Conservation (phyloP, 495 filamentous ascomycete genomes). For the Friedmanniomyces endolithicus region DNA sequence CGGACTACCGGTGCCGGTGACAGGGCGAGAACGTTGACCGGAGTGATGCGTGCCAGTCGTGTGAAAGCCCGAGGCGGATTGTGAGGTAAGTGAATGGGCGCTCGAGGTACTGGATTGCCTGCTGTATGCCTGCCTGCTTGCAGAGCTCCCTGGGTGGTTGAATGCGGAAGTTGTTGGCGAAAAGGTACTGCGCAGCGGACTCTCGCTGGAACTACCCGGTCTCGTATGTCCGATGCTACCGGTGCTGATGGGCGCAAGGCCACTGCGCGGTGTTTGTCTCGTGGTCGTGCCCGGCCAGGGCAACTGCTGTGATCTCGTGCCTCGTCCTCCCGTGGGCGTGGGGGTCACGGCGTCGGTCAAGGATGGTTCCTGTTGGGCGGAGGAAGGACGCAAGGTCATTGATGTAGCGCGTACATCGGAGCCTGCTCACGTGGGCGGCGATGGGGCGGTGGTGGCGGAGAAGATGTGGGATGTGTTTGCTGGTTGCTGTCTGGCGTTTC, state of each 20-base stretch:
- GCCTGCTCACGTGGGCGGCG: not conserved
- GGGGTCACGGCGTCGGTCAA: constrained; percentile 1
- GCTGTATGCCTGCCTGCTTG: constrained; percentile 35
- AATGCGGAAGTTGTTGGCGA: constrained; percentile 41
- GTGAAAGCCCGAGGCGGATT: constrained; percentile 41
- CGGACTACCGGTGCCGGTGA: constrained; percentile 48
- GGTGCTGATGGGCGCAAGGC: constrained; percentile 51
- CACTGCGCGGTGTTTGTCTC: constrained; percentile 44
- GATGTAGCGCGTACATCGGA: constrained; percentile 15
- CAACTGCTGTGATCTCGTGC: constrained; percentile 45
- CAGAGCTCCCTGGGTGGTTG: constrained; percentile 41
- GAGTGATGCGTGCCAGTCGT: constrained; percentile 42
- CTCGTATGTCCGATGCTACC: constrained; percentile 27
- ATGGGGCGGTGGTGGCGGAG: not conserved
- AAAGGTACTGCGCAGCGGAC: constrained; percentile 37
- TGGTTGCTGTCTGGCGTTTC: not conserved
- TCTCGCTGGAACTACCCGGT: constrained; percentile 37
- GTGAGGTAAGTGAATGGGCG: constrained; percentile 35
- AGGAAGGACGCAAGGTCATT: constrained; percentile 16
- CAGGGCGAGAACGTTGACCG: constrained; percentile 47
- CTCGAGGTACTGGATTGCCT: constrained; percentile 33
- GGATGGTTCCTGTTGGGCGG: constrained; percentile 6
- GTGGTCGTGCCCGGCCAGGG: constrained; percentile 46
- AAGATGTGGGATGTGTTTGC: not conserved
- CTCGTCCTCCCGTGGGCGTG: constrained; percentile 38